Base-by-base conservation (phyloP, 2,329 filamentous ascomycete species). In the Pseudogymnoascus pannorum region DNA sequence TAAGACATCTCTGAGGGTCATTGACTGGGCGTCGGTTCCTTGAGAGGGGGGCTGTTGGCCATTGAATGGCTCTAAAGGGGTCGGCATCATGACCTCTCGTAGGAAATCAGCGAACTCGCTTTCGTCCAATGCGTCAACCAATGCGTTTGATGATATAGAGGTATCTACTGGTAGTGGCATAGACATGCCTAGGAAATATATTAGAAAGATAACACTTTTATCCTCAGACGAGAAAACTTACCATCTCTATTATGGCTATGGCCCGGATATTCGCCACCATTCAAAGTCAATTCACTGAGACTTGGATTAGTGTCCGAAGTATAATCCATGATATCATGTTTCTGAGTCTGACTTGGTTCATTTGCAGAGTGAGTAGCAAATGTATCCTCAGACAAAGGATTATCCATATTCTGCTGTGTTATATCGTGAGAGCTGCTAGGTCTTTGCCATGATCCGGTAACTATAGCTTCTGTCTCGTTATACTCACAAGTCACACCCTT, bases 61-160 rank as follows among this genome's bases (percentile, higher is more conserved):
- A 5, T 42, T 42, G n/a, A 57, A 33, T 26, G 24, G 31, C 48
- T 57, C 48, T n/a, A 33, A 16, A 4, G 48, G 5, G 11, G 24
- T 57, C 24, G 48, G 48, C 59, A 62, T 60, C 63, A 66, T 66
- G 24, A 66, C 57, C 36, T 65, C 63, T 57, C 58, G 48, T 4
- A 65, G 51, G 36, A 65, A 65, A 14, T 60, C 61, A 4, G 64
- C 64, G 33, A 65, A 42, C 4, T 42, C 38, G 18, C 38, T 42
- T 18, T 42, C 38, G 38, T 42, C 38, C 38, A 42, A n/a, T n/a
- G n/a, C n/a, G 38, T 42, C 16, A 2, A 42, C 20, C 16, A 42
- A 42, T 42, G 38, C 38, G 38, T 42, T 20, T 20, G 38, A 42
- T 8, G 38, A 42, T 42, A 42, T 16, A 9, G 38, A 42, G 16